Conservation (phyloP, 2,329 filamentous ascomycete species). For the Alternaria novae-zelandiae region DNA sequence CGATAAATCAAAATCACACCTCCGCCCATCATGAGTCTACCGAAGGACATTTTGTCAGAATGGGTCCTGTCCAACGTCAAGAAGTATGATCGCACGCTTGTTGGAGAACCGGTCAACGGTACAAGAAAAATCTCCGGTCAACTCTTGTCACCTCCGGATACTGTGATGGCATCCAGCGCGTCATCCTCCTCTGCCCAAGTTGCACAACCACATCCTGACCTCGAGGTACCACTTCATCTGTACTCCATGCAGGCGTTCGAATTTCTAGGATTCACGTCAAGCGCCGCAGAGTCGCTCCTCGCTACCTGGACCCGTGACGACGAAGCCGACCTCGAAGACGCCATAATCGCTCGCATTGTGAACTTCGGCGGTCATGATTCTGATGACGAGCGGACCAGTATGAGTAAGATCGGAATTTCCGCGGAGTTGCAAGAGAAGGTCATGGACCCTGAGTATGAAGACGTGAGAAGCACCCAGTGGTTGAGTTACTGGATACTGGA, state of each 20-base stretch:
- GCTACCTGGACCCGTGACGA: neutral
- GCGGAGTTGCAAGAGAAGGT: neutral
- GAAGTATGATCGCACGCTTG: neutral
- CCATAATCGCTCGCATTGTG: neutral
- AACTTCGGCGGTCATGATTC: neutral
- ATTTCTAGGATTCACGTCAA: neutral
- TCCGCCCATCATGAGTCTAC: neutral
- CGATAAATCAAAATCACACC: neutral
- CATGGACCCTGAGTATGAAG: neutral
- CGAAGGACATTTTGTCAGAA: neutral
- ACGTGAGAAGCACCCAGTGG: neutral
- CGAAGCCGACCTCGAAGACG: neutral
- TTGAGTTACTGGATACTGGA: neutral
- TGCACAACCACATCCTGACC: neutral
- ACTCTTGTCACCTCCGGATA: neutral
- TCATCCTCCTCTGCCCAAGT: neutral
- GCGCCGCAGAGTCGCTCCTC: neutral
- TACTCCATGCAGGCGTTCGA: neutral
- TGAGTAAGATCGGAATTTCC: neutral
- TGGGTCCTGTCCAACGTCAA: neutral
- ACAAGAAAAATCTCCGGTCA: neutral
- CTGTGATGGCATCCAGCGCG: neutral
- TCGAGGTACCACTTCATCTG: neutral
- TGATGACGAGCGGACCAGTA: neutral
- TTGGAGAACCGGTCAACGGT: neutral